Conservation (phyloP, 306 rosid species). For the Castanea mollissima region DNA sequence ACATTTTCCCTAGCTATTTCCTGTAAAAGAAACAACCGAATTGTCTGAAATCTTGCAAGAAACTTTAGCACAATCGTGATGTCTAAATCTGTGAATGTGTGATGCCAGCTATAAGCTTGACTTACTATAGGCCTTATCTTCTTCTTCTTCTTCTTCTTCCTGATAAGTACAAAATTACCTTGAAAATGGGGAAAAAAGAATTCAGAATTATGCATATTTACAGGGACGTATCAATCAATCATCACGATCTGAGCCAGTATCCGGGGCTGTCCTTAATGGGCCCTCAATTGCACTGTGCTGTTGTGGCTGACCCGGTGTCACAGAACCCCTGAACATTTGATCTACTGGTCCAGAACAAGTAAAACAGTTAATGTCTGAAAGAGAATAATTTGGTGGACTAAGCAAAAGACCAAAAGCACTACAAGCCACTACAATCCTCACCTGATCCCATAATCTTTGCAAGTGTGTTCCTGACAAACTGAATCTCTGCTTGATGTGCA, state of each 20-base stretch:
- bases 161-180: not conserved
- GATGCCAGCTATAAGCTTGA: no score
- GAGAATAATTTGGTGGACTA: not conserved
- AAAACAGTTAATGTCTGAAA: constrained; percentile 1
- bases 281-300: constrained; percentile 42
- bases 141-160: no score
- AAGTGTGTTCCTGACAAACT: constrained; percentile 44
- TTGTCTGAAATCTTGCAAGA: no score
- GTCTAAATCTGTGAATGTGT: no score
- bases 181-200: not conserved
- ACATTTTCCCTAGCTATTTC: no score
- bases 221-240: constrained; percentile 1
- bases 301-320: constrained; percentile 30
- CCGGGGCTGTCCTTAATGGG: constrained; percentile 23
- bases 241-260: constrained; percentile 36
- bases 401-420: not conserved
- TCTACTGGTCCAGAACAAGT: constrained; percentile 28
- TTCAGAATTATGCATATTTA: not conserved
- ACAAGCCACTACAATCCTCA: constrained; percentile 22
- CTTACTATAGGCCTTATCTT: no score
- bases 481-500: constrained; percentile 59
- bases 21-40: no score
- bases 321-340: constrained; percentile 28
- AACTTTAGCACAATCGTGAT: no score
- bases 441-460: constrained; percentile 65